These are phyloP conservation scores for Pyrenochaeta sp. DNA, from an alignment of 2,329 filamentous ascomycete species.

Conservation along the genomic window DNA sequence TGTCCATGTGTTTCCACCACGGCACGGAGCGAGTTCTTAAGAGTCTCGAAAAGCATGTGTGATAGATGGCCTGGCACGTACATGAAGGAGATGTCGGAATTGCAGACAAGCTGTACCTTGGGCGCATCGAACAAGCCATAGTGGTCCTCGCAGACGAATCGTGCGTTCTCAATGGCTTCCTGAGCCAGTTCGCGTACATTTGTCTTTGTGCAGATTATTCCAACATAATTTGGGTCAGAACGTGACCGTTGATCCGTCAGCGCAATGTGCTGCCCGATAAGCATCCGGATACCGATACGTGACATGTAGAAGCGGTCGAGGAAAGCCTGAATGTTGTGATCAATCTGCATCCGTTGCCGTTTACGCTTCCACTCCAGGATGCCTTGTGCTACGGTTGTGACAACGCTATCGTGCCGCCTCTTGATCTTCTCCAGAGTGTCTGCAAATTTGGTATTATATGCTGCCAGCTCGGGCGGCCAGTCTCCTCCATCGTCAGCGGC, in stretches of 20 bases:
- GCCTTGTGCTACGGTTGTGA: constrained; percentile 96
- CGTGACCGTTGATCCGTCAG: constrained; percentile 91
- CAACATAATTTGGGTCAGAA: constrained; percentile 91
- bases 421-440: constrained; percentile 93
- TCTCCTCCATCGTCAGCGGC: constrained; percentile 86
- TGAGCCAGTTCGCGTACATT: constrained; percentile 94
- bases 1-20: constrained; percentile 95
- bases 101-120: constrained; percentile 95
- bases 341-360: constrained; percentile 96
- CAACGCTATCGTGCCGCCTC: constrained; percentile 92
- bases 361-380: constrained; percentile 98
- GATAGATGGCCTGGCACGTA: constrained; percentile 98
- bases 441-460: constrained; percentile 92
- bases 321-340: constrained; percentile 96
- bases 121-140: constrained; percentile 97
- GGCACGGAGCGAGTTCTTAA: constrained; percentile 97
- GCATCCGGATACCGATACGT: constrained; percentile 97
- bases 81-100: constrained; percentile 96
- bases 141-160: constrained; percentile 99
- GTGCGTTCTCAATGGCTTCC: constrained; percentile 96
- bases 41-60: constrained; percentile 98
- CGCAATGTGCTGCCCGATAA: constrained; percentile 98
- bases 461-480: constrained; percentile 92
- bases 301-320: constrained; percentile 99
- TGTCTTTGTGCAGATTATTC: constrained; percentile 98